Base-by-base conservation (phyloP, 352 stramenopile genomes). In the Pythium volutum region DNA sequence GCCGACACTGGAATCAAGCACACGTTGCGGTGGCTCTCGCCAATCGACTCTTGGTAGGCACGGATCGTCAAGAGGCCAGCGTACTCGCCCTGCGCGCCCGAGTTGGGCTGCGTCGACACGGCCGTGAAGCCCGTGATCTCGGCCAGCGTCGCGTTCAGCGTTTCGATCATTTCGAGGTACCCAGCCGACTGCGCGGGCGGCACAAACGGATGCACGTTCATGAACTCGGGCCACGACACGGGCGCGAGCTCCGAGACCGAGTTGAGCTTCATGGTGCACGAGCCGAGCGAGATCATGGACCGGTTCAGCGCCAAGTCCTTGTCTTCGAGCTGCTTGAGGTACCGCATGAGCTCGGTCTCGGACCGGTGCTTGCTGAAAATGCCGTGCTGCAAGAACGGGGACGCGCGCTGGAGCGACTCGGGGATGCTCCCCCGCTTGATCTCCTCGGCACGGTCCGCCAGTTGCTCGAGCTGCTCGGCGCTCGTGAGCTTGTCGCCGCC, bases 201-300 rank as follows among this genome's bases (percentile, higher is more conserved):
- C 22, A 88, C 97, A 68, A 99, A 99, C 34, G 97, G 97, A 69
- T 99, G 97, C 45, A 99, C 91, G 72, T 99, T 96, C 48, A 84
- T 93, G 73, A 99, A 98, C 67, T 98, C 95, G 33, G 81, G 84
- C 97, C 97, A 99, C 14, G 97, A 98, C 14, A 99, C 81, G 3
- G 97, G 97, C 39, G 98, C 91, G 76, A 99, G 93, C 79, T 99
- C 97, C 55, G 87, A 88, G 20, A 97, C 97, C 29, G 96, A 93
- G 70, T 99, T 99, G 11, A 99, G 84, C 81, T 99, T 99, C 97
- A 99, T 99, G n/a, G 97, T 99, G 72, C 97, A 99, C 20, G 96
- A 99, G 43, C 97, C 97, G 7, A 99, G 84, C 38, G 96, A 98
- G 76, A 99, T 99, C 97, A 99, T 99, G 51, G 95, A 99, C 57